A percentile compares a stretch with the other conserved stretches of the same genome.
Evolutionary conservation across 2,329 filamentous ascomycete species (phyloP).

Genomic region (Dothidotthia symphoricarpi): DNA sequence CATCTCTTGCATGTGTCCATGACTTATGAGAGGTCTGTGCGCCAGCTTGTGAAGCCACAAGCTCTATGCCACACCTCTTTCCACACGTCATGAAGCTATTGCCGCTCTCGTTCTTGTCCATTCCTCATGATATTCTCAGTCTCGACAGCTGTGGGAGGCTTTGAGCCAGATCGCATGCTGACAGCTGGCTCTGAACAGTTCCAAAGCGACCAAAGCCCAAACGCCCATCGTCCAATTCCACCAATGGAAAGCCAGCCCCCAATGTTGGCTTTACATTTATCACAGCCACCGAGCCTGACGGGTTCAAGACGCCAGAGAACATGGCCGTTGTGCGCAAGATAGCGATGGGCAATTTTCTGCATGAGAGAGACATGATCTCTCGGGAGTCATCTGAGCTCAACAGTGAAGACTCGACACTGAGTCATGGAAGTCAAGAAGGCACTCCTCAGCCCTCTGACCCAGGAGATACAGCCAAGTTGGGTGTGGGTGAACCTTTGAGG

Average conservation of each 20-base stretch:
- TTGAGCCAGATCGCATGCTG: slow-evolving; percentile 1
- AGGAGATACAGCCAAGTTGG: background rate
- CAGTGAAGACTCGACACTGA: slow-evolving; percentile 13
- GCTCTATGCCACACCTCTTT: no score
- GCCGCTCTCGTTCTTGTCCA: no score
- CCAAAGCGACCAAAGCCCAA: slow-evolving; percentile 9
- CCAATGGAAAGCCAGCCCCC: slow-evolving; percentile 4
- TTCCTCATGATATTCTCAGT: no score
- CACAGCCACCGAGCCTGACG: slow-evolving; percentile 30
- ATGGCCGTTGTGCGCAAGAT: slow-evolving; percentile 39
- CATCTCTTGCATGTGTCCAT: slow-evolving; percentile 9
- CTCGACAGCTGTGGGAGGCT: no score
- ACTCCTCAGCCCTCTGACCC: background rate
- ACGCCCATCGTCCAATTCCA: no score
- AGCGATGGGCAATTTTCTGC: slow-evolving; percentile 37
- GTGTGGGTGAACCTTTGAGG: background rate
- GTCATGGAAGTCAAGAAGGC: slow-evolving; percentile 11
- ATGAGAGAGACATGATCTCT: slow-evolving; percentile 14
- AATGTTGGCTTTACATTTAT: slow-evolving; percentile 30
- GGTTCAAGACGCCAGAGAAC: slow-evolving; percentile 31
- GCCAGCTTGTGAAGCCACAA: background rate
- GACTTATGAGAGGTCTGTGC: background rate
- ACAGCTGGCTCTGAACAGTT: background rate
- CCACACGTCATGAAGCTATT: no score
- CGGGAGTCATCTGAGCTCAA: slow-evolving; percentile 5